Conservation (phyloP, 441 rosid genomes). For the Biscutella laevigata region DNA sequence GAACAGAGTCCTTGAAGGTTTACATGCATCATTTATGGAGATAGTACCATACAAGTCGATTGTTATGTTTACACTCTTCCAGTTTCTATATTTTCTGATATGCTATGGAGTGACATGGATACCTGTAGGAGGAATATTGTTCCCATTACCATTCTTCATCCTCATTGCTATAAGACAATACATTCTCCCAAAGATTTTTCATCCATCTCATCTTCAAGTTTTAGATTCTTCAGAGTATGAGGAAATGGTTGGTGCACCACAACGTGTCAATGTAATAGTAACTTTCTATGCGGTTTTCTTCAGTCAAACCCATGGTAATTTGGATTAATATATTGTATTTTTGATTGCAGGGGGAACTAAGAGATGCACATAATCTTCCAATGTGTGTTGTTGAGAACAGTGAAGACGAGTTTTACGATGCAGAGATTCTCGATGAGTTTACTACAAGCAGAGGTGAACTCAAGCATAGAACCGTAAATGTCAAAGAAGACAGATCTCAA, state of each 20-base stretch:
- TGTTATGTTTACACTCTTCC: slow-evolving; percentile 58
- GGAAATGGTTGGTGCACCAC: slow-evolving; percentile 53
- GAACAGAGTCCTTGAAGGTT: slow-evolving; percentile 60
- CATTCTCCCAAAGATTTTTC: slow-evolving; percentile 54
- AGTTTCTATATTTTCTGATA: slow-evolving; percentile 46
- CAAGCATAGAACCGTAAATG: slow-evolving; percentile 52
- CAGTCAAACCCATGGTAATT: not conserved
- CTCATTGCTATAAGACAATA: slow-evolving; percentile 54
- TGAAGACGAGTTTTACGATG: slow-evolving; percentile 42
- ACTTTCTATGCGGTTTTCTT: not conserved
- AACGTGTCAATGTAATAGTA: slow-evolving; percentile 34
- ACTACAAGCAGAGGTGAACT: slow-evolving; percentile 75
- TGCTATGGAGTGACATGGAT: slow-evolving; percentile 86
- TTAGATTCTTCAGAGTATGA: slow-evolving; percentile 78
- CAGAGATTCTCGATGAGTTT: slow-evolving; percentile 66
- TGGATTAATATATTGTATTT: not conserved
- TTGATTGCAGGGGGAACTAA: slow-evolving; percentile 18
- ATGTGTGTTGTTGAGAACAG: slow-evolving; percentile 15
- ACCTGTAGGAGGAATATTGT: slow-evolving; percentile 67
- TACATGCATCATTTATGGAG: slow-evolving; percentile 73
- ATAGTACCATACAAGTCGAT: slow-evolving; percentile 61
- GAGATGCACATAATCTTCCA: slow-evolving; percentile 17
- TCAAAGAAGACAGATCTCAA: slow-evolving; percentile 36
- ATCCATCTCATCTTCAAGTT: slow-evolving; percentile 53
- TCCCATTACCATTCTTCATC: slow-evolving; percentile 69